Conservation (phyloP, 345 rosid genomes). For the Salix dunnii region DNA sequence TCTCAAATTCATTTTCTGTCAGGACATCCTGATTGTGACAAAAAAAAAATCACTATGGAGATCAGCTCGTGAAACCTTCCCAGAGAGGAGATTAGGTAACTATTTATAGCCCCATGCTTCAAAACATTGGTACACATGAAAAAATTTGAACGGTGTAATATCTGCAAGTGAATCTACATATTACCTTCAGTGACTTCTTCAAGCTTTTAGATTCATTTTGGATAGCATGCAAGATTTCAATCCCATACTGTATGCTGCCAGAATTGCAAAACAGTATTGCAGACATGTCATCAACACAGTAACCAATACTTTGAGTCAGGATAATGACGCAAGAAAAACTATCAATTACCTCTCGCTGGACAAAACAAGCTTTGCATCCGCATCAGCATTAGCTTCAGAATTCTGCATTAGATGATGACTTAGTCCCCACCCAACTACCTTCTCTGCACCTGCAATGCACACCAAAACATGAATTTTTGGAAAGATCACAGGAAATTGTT, state of each 20-base stretch:
- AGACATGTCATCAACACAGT: conserved; percentile 14
- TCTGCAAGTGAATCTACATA: conserved; percentile 6
- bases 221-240: conserved; percentile 56
- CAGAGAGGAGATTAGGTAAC: background rate
- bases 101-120: background rate
- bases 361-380: conserved; percentile 53
- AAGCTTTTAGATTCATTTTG: conserved; percentile 71
- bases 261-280: conserved; percentile 27
- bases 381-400: conserved; percentile 52
- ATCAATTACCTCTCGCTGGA: conserved; percentile 67
- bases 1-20: conserved; percentile 83
- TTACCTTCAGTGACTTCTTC: conserved; percentile 84
- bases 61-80: conserved; percentile 1
- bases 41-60: conserved; percentile 18
- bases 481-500: background rate
- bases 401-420: conserved; percentile 75
- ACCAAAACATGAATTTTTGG: conserved; percentile 2
- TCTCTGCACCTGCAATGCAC: conserved; percentile 66
- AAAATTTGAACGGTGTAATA: background rate
- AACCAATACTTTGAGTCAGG: conserved; percentile 21
- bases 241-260: conserved; percentile 74
- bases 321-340: conserved; percentile 6
- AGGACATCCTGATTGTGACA: conserved; percentile 60
- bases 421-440: conserved; percentile 81
- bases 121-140: background rate